These are phyloP conservation scores for Starmerella stigmatis DNA, from an alignment of 805 yeast genomes.

Conservation along the genomic window DNA sequence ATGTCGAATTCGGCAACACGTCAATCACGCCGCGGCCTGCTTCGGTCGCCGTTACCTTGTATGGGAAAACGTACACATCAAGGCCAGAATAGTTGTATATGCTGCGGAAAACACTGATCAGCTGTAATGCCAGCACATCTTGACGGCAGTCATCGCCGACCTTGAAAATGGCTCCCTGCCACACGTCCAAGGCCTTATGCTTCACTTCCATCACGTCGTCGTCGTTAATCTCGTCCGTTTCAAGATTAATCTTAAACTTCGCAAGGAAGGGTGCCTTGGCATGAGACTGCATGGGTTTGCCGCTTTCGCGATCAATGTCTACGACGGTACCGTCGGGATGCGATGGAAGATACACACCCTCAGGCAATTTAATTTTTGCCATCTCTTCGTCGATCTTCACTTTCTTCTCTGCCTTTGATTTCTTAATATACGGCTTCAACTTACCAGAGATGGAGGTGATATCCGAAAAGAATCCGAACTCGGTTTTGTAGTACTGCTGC, in stretches of 20 bases:
- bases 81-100: slow-evolving; percentile 83
- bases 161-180: slow-evolving; percentile 95
- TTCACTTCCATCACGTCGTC: slow-evolving; percentile 13
- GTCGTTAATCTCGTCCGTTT: slow-evolving; percentile 27
- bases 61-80: slow-evolving; percentile 84
- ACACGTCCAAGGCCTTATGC: slow-evolving; percentile 43
- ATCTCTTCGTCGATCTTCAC: slow-evolving; percentile 93
- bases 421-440: slow-evolving; percentile 86
- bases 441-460: slow-evolving; percentile 92
- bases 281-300: slow-evolving; percentile 91
- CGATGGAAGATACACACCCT: slow-evolving; percentile 86
- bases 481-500: slow-evolving; percentile 59
- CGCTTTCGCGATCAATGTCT: slow-evolving; percentile 84
- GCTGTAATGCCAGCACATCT: slow-evolving; percentile 86
- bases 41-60: slow-evolving; percentile 94
- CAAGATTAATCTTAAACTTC: slow-evolving; percentile 67
- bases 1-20: slow-evolving; percentile 86
- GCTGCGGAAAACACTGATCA: slow-evolving; percentile 81
- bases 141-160: slow-evolving; percentile 99
- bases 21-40: slow-evolving; percentile 99
- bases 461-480: slow-evolving; percentile 79
- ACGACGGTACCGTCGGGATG: slow-evolving; percentile 93
- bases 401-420: slow-evolving; percentile 92
- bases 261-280: slow-evolving; percentile 99
- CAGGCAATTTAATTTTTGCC: slow-evolving; percentile 59